Evolutionary conservation across 768 basidiomycete genomes (phyloP).

Genomic region (Trichaptum fuscoviolaceum): DNA sequence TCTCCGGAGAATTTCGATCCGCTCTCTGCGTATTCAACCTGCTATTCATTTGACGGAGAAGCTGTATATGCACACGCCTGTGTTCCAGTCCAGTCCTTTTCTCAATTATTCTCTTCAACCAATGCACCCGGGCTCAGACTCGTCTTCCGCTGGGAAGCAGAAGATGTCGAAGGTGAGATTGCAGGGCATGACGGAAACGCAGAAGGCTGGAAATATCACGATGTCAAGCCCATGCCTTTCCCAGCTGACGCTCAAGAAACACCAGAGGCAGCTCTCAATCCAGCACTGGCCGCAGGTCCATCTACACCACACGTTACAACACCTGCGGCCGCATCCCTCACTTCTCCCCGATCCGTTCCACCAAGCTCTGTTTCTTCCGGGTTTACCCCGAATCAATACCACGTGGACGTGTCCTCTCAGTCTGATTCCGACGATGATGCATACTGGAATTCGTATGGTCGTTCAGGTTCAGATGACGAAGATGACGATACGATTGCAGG

Average conservation of each 20-base stretch:
- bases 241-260: conserved; percentile 36
- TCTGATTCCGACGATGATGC: conserved; percentile 39
- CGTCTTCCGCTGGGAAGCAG: conserved; percentile 60
- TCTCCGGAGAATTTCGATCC: conserved; percentile 4
- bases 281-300: conserved; percentile 23
- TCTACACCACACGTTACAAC: neutral
- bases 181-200: neutral
- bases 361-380: conserved; percentile 1
- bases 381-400: conserved; percentile 10
- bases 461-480: conserved; percentile 21
- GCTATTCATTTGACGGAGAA: conserved; percentile 45
- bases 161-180: conserved; percentile 18
- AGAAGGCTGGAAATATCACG: conserved; percentile 65
- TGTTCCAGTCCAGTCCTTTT: conserved; percentile 21
- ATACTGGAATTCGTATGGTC: conserved; percentile 67
- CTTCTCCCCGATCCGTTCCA: conserved; percentile 4
- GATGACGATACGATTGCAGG: conserved; percentile 16
- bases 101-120: conserved; percentile 35
- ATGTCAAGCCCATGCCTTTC: conserved; percentile 65
- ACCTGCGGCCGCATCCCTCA: conserved; percentile 4
- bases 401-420: conserved; percentile 18
- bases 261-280: conserved; percentile 24
- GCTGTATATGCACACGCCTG: conserved; percentile 45
- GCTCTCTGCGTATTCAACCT: conserved; percentile 14
- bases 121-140: conserved; percentile 41